Base-by-base conservation (phyloP, 2,329 filamentous ascomycete genomes). In the Domatiomyces catenatus region DNA sequence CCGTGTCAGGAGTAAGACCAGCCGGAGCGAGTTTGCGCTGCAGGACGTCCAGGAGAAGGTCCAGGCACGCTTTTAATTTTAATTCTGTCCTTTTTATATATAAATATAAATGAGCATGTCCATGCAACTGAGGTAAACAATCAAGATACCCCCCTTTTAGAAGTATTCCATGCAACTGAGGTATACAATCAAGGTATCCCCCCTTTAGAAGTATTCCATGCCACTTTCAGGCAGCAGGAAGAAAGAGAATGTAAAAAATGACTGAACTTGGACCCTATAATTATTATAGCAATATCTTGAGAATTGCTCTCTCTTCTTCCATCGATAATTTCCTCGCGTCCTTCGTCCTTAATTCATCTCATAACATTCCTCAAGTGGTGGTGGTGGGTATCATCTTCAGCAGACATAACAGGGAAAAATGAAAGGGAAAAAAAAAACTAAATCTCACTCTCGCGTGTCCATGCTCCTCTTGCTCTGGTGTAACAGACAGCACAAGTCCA, bases 31-130 rank as follows among this genome's bases (percentile, higher is more conserved):
- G 18, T 94, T 83, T 81, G 89, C 89, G 46, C 60, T 94, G 69
- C 79, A 82, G 62, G 86, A 93, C 63, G 81, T 77, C 5, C 71
- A 80, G 67, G 71, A 80, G 65, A 86, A 84, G 69, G 84, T 89
- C n/a, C 72, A 83, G 66, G 71, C 81, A 45, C 75, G 83, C 59
- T 84, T 86, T 55, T 71, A 66, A n/a, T n/a, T n/a, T n/a, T n/a
- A n/a, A n/a, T n/a, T n/a, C n/a, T n/a, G n/a, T n/a, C n/a, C n/a
- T n/a, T n/a, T n/a, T n/a, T n/a, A n/a, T n/a, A n/a, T n/a, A n/a
- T n/a, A 24, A 24, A 24, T 3, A 3, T 24, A 3, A 24, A 24
- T 24, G 22, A 24, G 22, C 47, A 36, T 26, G 2, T 22, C 15
- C 15, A 24, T 24, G 6, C 6, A 24, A 24, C 6, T 24, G 22